Conservation (phyloP, 2,329 filamentous ascomycete species). For the Fusarium pseudonygamai region DNA sequence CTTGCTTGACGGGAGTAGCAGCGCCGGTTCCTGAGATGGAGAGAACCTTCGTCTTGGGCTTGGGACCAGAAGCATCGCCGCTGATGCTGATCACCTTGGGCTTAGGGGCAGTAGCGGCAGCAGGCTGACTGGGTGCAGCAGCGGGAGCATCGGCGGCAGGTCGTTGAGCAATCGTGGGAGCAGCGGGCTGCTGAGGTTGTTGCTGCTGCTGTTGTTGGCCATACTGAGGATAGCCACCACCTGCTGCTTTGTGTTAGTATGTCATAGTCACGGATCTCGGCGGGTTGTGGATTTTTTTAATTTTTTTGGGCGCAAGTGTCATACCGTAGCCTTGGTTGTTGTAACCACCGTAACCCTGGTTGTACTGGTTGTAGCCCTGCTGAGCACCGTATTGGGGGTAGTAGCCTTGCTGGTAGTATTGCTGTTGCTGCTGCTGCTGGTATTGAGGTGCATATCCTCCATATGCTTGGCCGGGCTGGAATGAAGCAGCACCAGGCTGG, state of each 20-base stretch:
- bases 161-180: constrained; percentile 38
- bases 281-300: background rate
- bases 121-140: constrained; percentile 56
- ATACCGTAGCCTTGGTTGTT: constrained; percentile 59
- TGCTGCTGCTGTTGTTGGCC: constrained; percentile 51
- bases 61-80: constrained; percentile 62
- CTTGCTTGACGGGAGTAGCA: constrained; percentile 51
- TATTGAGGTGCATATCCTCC: constrained; percentile 66
- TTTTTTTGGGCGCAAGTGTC: constrained; percentile 26
- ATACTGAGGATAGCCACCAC: constrained; percentile 64
- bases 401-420: constrained; percentile 63
- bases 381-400: constrained; percentile 66
- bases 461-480: constrained; percentile 77
- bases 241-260: constrained; percentile 44
- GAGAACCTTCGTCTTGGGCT: constrained; percentile 61
- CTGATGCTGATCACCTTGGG: constrained; percentile 78
- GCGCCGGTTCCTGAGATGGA: constrained; percentile 52
- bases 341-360: constrained; percentile 61
- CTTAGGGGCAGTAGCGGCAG: constrained; percentile 58
- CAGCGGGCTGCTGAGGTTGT: constrained; percentile 51
- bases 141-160: constrained; percentile 50
- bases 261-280: constrained; percentile 1
- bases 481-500: constrained; percentile 75
- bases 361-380: constrained; percentile 62
- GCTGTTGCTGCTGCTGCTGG: constrained; percentile 52